Evolutionary conservation across 805 yeast genomes (phyloP).

Genomic region (Zygotorulaspora danielsina): DNA sequence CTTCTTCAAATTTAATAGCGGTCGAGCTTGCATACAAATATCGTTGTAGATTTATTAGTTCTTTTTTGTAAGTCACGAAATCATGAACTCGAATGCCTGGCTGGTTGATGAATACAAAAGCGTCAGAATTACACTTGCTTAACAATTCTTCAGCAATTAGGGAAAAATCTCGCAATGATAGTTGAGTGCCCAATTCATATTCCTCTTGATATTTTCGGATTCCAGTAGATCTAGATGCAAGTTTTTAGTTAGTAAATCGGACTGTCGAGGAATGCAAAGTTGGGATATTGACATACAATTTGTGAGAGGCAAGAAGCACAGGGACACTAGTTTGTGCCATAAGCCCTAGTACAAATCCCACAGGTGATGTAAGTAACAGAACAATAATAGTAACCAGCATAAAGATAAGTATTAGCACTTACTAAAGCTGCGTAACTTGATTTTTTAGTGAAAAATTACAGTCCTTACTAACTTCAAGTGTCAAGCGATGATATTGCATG

Average conservation of each 20-base stretch:
- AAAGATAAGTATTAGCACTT: too few species aligned
- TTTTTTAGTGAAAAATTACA: too few species aligned
- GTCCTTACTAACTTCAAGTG: too few species aligned
- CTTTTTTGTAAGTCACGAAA: slow-evolving; percentile 38
- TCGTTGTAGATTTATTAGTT: slow-evolving; percentile 48
- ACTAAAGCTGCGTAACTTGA: too few species aligned
- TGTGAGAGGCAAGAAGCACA: slow-evolving; percentile 20
- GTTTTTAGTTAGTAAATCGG: slow-evolving; percentile 6
- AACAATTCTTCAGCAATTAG: slow-evolving; percentile 34
- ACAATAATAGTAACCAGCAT: neutral
- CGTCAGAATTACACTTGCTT: slow-evolving; percentile 48
- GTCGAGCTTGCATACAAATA: slow-evolving; percentile 57
- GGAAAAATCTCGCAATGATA: slow-evolving; percentile 30
- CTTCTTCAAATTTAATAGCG: slow-evolving; percentile 53
- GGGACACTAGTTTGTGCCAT: slow-evolving; percentile 18
- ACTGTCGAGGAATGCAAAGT: too few species aligned
- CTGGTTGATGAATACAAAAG: slow-evolving; percentile 51
- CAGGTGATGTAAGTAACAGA: neutral
- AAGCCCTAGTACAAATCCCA: slow-evolving; percentile 1
- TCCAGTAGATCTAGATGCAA: slow-evolving; percentile 22
- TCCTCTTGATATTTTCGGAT: slow-evolving; percentile 20
- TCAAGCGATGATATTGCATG: too few species aligned
- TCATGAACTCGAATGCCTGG: slow-evolving; percentile 51
- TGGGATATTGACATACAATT: slow-evolving; percentile 16
- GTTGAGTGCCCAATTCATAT: slow-evolving; percentile 12